Evolutionary conservation across 2,329 filamentous ascomycete species (phyloP).

Genomic region (Periglandula ipomoeae): DNA sequence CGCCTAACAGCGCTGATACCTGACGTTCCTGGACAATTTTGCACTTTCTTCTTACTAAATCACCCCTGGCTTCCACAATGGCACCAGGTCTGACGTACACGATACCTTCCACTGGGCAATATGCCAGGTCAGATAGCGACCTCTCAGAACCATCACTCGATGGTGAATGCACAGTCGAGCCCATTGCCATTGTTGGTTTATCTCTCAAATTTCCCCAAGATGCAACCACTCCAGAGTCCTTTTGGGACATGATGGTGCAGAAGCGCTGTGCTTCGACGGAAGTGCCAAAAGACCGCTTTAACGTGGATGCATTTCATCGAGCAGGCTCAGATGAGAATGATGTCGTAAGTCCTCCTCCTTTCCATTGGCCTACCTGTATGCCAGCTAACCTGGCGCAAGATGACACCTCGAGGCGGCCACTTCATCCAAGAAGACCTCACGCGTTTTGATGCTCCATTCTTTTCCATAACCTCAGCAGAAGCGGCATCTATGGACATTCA

Average conservation of each 20-base stretch:
- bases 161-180: background rate
- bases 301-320: background rate
- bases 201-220: background rate
- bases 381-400: too few relatives aligned
- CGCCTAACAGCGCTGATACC: too few relatives aligned
- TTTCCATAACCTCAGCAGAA: constrained; percentile 13
- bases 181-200: background rate
- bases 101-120: background rate
- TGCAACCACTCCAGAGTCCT: background rate
- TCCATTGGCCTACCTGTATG: too few relatives aligned
- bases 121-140: background rate
- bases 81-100: background rate
- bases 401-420: constrained; percentile 2
- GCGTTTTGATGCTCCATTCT: constrained; percentile 37
- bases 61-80: background rate
- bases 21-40: too few relatives aligned
- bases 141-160: background rate
- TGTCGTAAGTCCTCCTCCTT: background rate
- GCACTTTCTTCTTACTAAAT: background rate
- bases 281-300: background rate
- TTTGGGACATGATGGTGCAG: background rate
- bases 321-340: background rate
- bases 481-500: constrained; percentile 20
- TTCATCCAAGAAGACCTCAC: constrained; percentile 29
- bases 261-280: background rate